phyloP scores from a whole-genome alignment of 176 grass and related monocot species.

The Saccharum spontaneum region DNA sequence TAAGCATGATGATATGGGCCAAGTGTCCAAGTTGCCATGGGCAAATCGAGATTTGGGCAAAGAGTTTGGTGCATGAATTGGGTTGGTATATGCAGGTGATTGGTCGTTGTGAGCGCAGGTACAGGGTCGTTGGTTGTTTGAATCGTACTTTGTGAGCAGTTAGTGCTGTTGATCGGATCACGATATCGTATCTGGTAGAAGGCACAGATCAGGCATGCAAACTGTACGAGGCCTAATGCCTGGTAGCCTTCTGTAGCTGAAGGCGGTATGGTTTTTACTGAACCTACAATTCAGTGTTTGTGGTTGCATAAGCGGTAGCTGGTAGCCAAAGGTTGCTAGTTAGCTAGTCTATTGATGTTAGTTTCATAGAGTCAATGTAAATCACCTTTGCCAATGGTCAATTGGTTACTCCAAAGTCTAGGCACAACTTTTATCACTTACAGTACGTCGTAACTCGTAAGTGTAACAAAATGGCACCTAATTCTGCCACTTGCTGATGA shows the following conservation, averaged over 20 bases:
- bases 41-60: not conserved
- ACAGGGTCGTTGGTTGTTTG: conserved; percentile 9
- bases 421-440: conserved; percentile 12
- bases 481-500: not conserved
- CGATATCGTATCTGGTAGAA: not conserved
- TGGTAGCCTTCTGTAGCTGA: not conserved
- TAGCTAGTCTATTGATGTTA: conserved; percentile 7
- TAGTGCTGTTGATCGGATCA: conserved; percentile 17
- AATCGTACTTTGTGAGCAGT: conserved; percentile 10
- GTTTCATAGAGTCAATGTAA: not conserved
- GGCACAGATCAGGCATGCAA: not conserved
- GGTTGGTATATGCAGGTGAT: conserved; percentile 36
- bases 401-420: conserved; percentile 28
- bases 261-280: not conserved
- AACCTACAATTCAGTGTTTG: not conserved
- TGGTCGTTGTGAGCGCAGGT: conserved; percentile 37
- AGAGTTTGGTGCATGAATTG: conserved; percentile 14
- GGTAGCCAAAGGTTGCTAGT: not conserved
- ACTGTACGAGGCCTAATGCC: not conserved
- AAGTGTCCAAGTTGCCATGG: not conserved
- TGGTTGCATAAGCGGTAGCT: not conserved
- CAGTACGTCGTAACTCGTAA: not conserved
- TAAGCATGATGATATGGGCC: conserved; percentile 12
- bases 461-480: not conserved
- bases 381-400: conserved; percentile 8